phyloP scores from a whole-genome alignment of 2,329 filamentous ascomycete genomes.

The Spiromastix sp. region DNA sequence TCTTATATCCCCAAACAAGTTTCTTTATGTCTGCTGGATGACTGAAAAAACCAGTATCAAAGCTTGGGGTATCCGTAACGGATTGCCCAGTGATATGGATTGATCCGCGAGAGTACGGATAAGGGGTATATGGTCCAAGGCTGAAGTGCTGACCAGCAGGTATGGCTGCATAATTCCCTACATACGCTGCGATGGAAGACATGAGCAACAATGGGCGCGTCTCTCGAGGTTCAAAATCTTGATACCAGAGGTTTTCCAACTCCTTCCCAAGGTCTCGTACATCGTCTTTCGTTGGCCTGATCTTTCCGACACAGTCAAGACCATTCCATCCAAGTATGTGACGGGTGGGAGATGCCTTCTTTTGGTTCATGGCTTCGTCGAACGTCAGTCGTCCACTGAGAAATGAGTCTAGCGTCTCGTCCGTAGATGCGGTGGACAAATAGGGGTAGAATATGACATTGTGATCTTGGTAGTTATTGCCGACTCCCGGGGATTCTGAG shows the following conservation, averaged over 20 bases:
- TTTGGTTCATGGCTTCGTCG: conserved; percentile 35
- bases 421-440: conserved; percentile 33
- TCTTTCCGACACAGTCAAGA: conserved; percentile 46
- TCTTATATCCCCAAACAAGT: conserved; percentile 55
- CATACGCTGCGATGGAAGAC: conserved; percentile 10
- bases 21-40: conserved; percentile 48
- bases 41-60: conserved; percentile 48
- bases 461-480: conserved; percentile 47
- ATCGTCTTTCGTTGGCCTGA: conserved; percentile 45
- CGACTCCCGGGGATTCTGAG: conserved; percentile 42
- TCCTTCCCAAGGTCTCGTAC: conserved; percentile 9
- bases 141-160: conserved; percentile 43
- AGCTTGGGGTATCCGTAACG: conserved; percentile 39
- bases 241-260: conserved; percentile 2
- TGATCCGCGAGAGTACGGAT: conserved; percentile 51
- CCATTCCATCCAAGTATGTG: conserved; percentile 46
- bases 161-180: conserved; percentile 21
- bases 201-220: conserved; percentile 7
- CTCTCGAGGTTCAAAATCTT: conserved; percentile 4
- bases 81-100: conserved; percentile 45
- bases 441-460: conserved; percentile 46
- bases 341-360: conserved; percentile 27
- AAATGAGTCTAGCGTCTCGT: conserved; percentile 46
- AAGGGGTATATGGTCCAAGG: conserved; percentile 44
- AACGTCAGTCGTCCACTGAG: conserved; percentile 39